A percentile compares a stretch with the other conserved stretches of the same genome.
These are phyloP conservation scores for Suhomyces prunicola DNA, from an alignment of 805 yeast genomes.

Conservation along the genomic window DNA sequence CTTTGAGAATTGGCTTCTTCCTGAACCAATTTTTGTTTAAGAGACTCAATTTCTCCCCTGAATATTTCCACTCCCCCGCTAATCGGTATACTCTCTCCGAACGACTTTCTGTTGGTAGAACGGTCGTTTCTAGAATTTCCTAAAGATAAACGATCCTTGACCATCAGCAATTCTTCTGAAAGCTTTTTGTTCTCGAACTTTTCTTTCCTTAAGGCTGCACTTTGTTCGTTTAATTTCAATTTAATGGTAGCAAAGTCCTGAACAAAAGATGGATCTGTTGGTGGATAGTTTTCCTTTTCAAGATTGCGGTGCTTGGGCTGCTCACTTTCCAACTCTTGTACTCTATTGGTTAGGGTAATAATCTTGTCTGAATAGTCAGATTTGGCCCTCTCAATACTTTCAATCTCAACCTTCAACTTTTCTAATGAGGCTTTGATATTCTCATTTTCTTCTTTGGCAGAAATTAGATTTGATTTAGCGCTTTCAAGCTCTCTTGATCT, in stretches of 20 bases:
- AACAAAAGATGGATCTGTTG: constrained; percentile 27
- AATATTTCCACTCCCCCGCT: constrained; percentile 11
- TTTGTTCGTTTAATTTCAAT: constrained; percentile 50
- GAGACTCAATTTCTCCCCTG: constrained; percentile 45
- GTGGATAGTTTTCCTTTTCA: constrained; percentile 40
- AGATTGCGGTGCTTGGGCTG: constrained; percentile 15
- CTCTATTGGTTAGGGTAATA: constrained; percentile 19
- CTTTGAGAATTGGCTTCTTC: constrained; percentile 51
- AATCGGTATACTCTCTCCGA: constrained; percentile 24
- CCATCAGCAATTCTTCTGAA: constrained; percentile 53
- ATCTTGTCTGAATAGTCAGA: constrained; percentile 28
- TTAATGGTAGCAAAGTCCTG: constrained; percentile 48
- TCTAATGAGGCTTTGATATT: constrained; percentile 7
- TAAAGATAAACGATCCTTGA: constrained; percentile 65
- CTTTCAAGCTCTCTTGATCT: constrained; percentile 12
- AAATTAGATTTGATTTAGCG: constrained; percentile 5
- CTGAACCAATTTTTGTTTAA: constrained; percentile 47
- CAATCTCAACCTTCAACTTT: constrained; percentile 23
- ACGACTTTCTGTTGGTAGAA: constrained; percentile 29
- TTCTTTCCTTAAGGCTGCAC: constrained; percentile 48
- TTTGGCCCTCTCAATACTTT: constrained; percentile 18
- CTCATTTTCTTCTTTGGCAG: constrained; percentile 7
- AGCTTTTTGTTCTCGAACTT: constrained; percentile 43
- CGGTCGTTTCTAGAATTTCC: constrained; percentile 43
- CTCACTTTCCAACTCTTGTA: constrained; percentile 17